Evolutionary conservation across 495 filamentous ascomycete genomes (phyloP), one percentile per base, ranked within the genome.

Genomic region (Penicillium lagena): DNA sequence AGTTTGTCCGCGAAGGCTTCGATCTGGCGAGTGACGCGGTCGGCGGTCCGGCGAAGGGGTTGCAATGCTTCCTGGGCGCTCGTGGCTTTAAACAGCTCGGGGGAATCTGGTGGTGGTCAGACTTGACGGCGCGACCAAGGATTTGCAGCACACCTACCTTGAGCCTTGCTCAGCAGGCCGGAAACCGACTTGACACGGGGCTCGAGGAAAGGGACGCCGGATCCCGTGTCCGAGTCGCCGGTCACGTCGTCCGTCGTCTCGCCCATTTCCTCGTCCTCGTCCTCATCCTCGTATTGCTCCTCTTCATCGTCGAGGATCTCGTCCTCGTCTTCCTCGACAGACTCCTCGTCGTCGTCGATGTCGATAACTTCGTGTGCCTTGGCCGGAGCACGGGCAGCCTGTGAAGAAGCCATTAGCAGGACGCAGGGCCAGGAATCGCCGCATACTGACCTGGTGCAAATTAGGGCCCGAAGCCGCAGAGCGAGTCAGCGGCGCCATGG

Each of bases 1-100:
- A 86, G 64, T 48, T 71, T 71, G 46, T 81, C 72, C n/a, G 82
- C 82, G 49, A 85, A 86, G 14, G 69, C 71, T 52, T 85, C 77
- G 39, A 84, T 77, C 53, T 86, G 80, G 41, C 72, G 73, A 40
- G 76, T 78, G 33, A 82, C 75, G 7, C 78, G 74, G 46, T 81
- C 78, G 40, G 76, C 78, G 13, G 77, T 74, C n/a, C 66, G 65
- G 51, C 72, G 76, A 47, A 82, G 68, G 37, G 78, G 76, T 37
- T 75, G 72, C 30, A 82, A 57, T 12, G 67, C 72, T 62, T 75
- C 59, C 35, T 74, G 70, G 15, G 71, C 66, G 42, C 73, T 68
- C 8, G 67, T 64, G 7, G 70, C 67, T n/a, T 73, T 75, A 31
- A 73, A 74, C n/a, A 73, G 55, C 29, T 68, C 58, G 27, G 60